These are phyloP conservation scores for Phytophthora kernoviae DNA, from an alignment of 352 stramenopile genomes.

Conservation along the genomic window DNA sequence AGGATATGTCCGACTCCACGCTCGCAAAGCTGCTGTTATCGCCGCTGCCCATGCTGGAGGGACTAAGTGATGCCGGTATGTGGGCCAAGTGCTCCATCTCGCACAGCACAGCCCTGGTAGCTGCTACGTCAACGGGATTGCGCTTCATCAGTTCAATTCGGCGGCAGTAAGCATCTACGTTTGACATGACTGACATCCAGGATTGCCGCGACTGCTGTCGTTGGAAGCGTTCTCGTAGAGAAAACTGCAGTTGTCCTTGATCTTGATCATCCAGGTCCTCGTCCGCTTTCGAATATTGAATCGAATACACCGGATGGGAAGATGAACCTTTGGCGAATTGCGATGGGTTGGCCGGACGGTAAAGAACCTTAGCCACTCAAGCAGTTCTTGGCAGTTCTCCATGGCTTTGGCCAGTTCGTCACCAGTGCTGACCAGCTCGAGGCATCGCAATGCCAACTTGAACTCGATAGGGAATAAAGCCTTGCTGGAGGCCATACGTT, in stretches of 20 bases:
- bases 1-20: conserved; percentile 13
- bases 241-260: conserved; percentile 4
- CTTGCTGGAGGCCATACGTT: conserved; percentile 44
- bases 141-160: conserved; percentile 44
- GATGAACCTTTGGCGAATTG: conserved; percentile 58
- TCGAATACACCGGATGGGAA: conserved; percentile 57
- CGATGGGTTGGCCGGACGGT: conserved; percentile 61
- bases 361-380: conserved; percentile 68
- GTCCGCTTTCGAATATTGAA: conserved; percentile 43
- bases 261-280: not conserved
- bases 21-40: conserved; percentile 11
- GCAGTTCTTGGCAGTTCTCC: conserved; percentile 34
- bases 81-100: conserved; percentile 27
- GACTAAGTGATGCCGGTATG: conserved; percentile 8
- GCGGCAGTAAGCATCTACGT: conserved; percentile 51
- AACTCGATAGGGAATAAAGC: conserved; percentile 68
- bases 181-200: conserved; percentile 45
- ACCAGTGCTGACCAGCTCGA: conserved; percentile 39
- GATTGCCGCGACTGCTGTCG: conserved; percentile 32
- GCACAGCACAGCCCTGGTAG: conserved; percentile 30
- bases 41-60: conserved; percentile 17
- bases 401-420: conserved; percentile 36
- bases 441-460: conserved; percentile 54
- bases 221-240: conserved; percentile 33
- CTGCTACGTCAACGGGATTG: conserved; percentile 44